Percentiles rank a stretch among this genome's conserved stretches.
phyloP scores from a whole-genome alignment of 2,329 filamentous ascomycete species.

The Trichoderma cornu-damae region DNA sequence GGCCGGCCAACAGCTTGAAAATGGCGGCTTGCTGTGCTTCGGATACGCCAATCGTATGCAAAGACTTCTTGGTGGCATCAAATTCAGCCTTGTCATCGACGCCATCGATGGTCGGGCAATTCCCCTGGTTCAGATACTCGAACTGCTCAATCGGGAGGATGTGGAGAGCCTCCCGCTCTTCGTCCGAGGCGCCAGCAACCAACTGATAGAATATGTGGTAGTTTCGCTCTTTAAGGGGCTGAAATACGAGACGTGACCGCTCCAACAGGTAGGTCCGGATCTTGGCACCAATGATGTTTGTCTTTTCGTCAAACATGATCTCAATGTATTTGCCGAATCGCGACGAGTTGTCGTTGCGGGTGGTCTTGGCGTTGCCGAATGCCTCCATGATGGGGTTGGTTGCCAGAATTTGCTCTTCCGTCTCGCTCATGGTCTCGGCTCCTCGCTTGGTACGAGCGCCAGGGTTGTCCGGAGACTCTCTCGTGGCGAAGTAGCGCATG shows the following conservation, averaged over 20 bases:
- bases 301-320: constrained; percentile 95
- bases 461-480: constrained; percentile 86
- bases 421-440: constrained; percentile 84
- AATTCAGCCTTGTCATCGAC: constrained; percentile 96
- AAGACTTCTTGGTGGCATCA: constrained; percentile 75
- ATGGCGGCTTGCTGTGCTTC: constrained; percentile 72
- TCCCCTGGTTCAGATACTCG: constrained; percentile 93
- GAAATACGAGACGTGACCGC: constrained; percentile 91
- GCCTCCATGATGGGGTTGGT: constrained; percentile 99
- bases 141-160: constrained; percentile 83
- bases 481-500: constrained; percentile 98
- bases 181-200: constrained; percentile 82
- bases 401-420: constrained; percentile 94
- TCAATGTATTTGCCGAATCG: constrained; percentile 99
- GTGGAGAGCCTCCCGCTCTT: constrained; percentile 72
- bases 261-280: constrained; percentile 95
- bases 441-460: constrained; percentile 71
- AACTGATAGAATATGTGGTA: constrained; percentile 99
- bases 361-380: constrained; percentile 99
- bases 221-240: constrained; percentile 94
- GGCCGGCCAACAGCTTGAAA: constrained; percentile 82
- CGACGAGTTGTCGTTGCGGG: constrained; percentile 97
- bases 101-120: constrained; percentile 82
- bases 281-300: constrained; percentile 95
- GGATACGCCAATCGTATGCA: constrained; percentile 81